Conservation (phyloP, 352 stramenopile species). For the Globisporangium solare region DNA sequence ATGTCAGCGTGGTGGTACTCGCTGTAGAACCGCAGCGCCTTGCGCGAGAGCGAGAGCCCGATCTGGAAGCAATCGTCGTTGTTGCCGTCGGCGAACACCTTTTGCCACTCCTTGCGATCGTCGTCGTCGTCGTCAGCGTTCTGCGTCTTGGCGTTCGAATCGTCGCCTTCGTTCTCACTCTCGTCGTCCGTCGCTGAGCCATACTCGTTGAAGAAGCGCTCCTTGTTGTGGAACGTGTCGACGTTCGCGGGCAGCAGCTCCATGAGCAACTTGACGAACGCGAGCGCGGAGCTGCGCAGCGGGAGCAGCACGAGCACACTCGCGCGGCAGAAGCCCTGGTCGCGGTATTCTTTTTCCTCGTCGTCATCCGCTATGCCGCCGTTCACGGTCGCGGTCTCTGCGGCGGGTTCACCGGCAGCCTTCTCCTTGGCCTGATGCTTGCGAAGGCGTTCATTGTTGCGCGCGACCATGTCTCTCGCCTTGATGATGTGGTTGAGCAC, state of each 20-base stretch:
- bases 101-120: slow-evolving; percentile 64
- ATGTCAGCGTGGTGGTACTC: slow-evolving; percentile 74
- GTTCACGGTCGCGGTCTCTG: slow-evolving; percentile 1
- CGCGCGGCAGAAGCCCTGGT: slow-evolving; percentile 70
- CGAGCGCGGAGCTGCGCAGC: slow-evolving; percentile 52
- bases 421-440: slow-evolving; percentile 28
- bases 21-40: slow-evolving; percentile 69
- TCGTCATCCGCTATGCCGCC: slow-evolving; percentile 9
- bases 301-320: slow-evolving; percentile 69
- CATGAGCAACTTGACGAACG: slow-evolving; percentile 64
- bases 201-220: slow-evolving; percentile 68
- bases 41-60: slow-evolving; percentile 63
- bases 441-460: slow-evolving; percentile 70
- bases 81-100: slow-evolving; percentile 65
- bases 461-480: slow-evolving; percentile 53
- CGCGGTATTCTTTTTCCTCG: slow-evolving; percentile 64
- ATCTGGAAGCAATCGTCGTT: slow-evolving; percentile 84
- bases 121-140: slow-evolving; percentile 11
- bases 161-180: slow-evolving; percentile 14
- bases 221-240: slow-evolving; percentile 69
- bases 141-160: slow-evolving; percentile 11
- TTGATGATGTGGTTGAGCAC: slow-evolving; percentile 79
- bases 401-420: background rate
- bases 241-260: slow-evolving; percentile 53
- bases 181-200: slow-evolving; percentile 23